Percentiles rank a stretch among this genome's conserved stretches.
Evolutionary conservation across 257 asterid genomes (phyloP).

Genomic region (Coffea canephora): DNA sequence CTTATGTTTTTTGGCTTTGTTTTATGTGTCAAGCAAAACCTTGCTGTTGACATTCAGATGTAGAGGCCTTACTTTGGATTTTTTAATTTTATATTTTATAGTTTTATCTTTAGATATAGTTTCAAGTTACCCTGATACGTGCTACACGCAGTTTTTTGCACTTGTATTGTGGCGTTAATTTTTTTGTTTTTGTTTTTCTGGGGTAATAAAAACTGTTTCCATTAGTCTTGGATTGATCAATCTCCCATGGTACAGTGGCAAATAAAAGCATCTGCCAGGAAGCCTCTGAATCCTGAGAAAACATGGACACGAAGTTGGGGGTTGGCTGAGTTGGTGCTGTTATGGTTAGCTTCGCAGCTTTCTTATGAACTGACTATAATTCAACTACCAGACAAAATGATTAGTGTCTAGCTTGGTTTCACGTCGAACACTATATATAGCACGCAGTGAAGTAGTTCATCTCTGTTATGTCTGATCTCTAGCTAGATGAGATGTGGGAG

Average conservation of each 20-base stretch:
- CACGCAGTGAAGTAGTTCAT: too few relatives aligned
- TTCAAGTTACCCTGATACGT: too few relatives aligned
- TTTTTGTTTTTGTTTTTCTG: too few relatives aligned
- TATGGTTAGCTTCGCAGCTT: too few relatives aligned
- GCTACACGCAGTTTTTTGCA: background rate
- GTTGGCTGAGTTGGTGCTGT: background rate
- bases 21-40: background rate
- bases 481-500: background rate
- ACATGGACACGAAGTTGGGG: background rate
- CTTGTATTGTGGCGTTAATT: background rate
- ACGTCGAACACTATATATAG: background rate
- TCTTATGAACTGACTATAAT: background rate
- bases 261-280: background rate
- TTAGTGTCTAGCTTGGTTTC: background rate
- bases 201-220: too few relatives aligned
- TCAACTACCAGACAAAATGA: background rate
- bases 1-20: background rate
- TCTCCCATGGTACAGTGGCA: background rate
- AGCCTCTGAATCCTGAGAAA: background rate
- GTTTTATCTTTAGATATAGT: too few relatives aligned
- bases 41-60: too few relatives aligned
- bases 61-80: too few relatives aligned
- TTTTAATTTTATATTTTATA: too few relatives aligned
- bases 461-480: background rate
- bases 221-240: too few relatives aligned